Conservation (phyloP, 352 stramenopile genomes). For the Phytophthora ohioensis region DNA sequence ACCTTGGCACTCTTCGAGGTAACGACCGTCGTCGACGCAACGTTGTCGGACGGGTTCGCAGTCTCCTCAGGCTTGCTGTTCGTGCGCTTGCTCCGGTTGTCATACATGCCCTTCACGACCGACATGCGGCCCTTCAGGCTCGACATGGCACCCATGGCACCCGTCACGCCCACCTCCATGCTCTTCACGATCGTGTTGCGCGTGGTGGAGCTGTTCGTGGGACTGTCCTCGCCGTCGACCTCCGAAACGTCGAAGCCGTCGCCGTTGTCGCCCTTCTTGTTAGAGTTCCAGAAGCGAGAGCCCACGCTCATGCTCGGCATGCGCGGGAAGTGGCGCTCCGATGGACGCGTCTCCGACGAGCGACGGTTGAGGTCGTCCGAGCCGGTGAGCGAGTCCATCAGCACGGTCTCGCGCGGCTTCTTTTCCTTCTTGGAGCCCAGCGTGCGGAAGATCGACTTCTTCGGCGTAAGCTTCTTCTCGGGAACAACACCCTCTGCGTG, state of each 20-base stretch:
- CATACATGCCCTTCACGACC: slow-evolving; percentile 82
- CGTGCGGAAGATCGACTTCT: slow-evolving; percentile 86
- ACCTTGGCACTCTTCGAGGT: slow-evolving; percentile 43
- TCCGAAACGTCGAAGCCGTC: slow-evolving; percentile 61
- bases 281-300: slow-evolving; percentile 75
- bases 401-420: slow-evolving; percentile 59
- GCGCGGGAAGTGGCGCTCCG: slow-evolving; percentile 70
- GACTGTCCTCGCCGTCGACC: slow-evolving; percentile 53
- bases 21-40: slow-evolving; percentile 35
- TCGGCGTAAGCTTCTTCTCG: slow-evolving; percentile 64
- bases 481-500: slow-evolving; percentile 44
- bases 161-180: slow-evolving; percentile 73
- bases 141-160: slow-evolving; percentile 85
- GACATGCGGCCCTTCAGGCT: slow-evolving; percentile 85
- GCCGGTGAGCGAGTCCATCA: slow-evolving; percentile 83
- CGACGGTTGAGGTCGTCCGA: slow-evolving; percentile 72
- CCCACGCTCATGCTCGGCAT: slow-evolving; percentile 73
- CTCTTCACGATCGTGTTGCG: slow-evolving; percentile 85
- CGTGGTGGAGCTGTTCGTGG: slow-evolving; percentile 57
- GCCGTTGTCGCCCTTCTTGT: slow-evolving; percentile 60
- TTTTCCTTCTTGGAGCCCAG: slow-evolving; percentile 87
- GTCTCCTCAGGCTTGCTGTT: slow-evolving; percentile 67
- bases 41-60: slow-evolving; percentile 37
- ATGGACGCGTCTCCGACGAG: slow-evolving; percentile 65
- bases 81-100: slow-evolving; percentile 63